Base-by-base conservation (phyloP, 2,329 filamentous ascomycete genomes). In the Sphaerulina vaccinii region DNA sequence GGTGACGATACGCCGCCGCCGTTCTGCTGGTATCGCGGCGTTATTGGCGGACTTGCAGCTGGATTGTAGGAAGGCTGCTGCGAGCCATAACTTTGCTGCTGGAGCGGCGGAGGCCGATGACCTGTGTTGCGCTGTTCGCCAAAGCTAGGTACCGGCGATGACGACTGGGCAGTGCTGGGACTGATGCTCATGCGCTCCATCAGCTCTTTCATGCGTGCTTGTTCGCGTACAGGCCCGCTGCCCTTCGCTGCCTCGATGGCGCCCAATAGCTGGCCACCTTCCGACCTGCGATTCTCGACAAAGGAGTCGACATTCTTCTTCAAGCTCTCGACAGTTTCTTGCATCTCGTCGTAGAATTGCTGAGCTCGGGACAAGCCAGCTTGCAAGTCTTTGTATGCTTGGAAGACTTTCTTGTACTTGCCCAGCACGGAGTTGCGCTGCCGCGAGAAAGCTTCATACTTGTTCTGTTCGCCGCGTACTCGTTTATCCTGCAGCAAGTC, bases 111-210 rank as follows among this genome's bases (percentile, higher is more conserved):
- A 13, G 73, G 74, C n/a, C 73, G 68, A 63, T 61, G 70, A 19
- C 35, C 38, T 5, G 55, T 51, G 36, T 42, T 54, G 18, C 55
- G 37, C 15, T 58, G 58, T n/a, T 54, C 55, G 41, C 40, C 52
- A 47, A 50, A 56, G 35, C 65, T 69, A 29, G 61, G 56, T 6
- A 62, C 49, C 7, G 75, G 74, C 10, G 73, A 74, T 18, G 70
- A 69, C 4, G 72, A 73, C 24, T 71, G 67, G 35, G 52, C 54
- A 5, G 71, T 68, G 3, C 55, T 70, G 2, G 72, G 67, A 33
- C 92, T 89, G 73, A 96, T 86, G 1, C 90, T 91, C 84, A 97
- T 92, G 48, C 91, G 84, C 66, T 96, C 91, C 93, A 99, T 97
- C 35, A 99, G 76, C 36, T 88, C 87, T 51, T 88, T 84, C 50